Conservation (phyloP, 805 yeast species). For the Pichia thaimueangensis region DNA sequence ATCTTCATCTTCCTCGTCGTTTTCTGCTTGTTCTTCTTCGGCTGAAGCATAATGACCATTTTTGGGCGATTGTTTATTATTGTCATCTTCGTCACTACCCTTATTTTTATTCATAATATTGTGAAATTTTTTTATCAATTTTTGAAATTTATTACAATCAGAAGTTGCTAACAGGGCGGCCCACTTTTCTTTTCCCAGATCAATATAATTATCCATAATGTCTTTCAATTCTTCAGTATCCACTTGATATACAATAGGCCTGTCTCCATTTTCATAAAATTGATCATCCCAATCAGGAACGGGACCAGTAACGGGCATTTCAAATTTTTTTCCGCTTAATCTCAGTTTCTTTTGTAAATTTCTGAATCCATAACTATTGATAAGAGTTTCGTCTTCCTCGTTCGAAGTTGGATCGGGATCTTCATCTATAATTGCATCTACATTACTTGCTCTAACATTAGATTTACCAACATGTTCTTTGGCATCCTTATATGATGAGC, state of each 20-base stretch:
- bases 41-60: no score
- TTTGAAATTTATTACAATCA: conserved; percentile 22
- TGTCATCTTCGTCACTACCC: conserved; percentile 9
- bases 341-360: conserved; percentile 3
- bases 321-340: conserved; percentile 4
- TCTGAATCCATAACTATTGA: conserved; percentile 1
- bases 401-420: conserved; percentile 2
- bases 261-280: conserved; percentile 18
- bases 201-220: conserved; percentile 17
- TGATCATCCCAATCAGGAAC: conserved; percentile 18
- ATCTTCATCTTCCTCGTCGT: background rate
- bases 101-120: conserved; percentile 2
- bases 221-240: conserved; percentile 22
- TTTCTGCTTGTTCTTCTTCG: no score
- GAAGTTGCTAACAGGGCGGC: conserved; percentile 25
- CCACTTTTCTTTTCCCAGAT: conserved; percentile 24
- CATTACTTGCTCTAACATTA: background rate
- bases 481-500: background rate
- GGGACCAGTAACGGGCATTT: conserved; percentile 25
- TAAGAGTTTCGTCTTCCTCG: background rate
- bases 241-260: conserved; percentile 19
- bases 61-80: no score
- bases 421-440: conserved; percentile 6
- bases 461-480: background rate
- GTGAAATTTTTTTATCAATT: conserved; percentile 17